A percentile compares a stretch with the other conserved stretches of the same genome.
Evolutionary conservation across 2,329 filamentous ascomycete species (phyloP).

Genomic region (Penicillium sp.): DNA sequence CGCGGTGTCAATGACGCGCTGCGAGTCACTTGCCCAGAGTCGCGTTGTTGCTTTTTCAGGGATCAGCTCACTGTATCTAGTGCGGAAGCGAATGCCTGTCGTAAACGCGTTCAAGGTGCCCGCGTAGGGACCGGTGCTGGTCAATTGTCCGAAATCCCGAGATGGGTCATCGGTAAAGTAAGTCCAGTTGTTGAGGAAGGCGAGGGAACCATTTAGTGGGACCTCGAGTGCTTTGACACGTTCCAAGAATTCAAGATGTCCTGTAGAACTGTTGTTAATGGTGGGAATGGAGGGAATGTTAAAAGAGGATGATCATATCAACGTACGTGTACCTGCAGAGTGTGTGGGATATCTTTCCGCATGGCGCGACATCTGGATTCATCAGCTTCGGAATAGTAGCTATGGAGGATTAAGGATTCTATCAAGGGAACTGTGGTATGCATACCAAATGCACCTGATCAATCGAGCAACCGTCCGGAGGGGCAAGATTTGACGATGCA

Average conservation of each 20-base stretch:
- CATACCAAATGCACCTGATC: conserved; percentile 64
- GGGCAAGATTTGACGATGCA: conserved; percentile 40
- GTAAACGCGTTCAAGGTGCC: conserved; percentile 59
- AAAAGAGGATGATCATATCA: background rate
- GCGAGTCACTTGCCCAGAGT: conserved; percentile 61
- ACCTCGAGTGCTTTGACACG: conserved; percentile 49
- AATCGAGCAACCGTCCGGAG: conserved; percentile 55
- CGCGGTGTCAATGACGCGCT: conserved; percentile 61
- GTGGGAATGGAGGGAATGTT: background rate
- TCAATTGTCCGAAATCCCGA: conserved; percentile 57
- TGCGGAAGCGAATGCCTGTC: conserved; percentile 58
- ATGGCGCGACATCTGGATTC: conserved; percentile 58
- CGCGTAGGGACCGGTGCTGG: conserved; percentile 59
- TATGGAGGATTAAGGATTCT: background rate
- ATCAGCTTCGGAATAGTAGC: conserved; percentile 7
- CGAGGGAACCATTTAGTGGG: conserved; percentile 54
- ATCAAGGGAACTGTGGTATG: background rate
- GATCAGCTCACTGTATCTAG: conserved; percentile 57
- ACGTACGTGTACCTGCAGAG: conserved; percentile 55
- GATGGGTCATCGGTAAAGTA: conserved; percentile 56
- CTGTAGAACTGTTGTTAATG: conserved; percentile 23
- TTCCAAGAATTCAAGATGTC: conserved; percentile 54
- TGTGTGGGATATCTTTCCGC: conserved; percentile 61
- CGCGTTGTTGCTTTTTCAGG: conserved; percentile 36
- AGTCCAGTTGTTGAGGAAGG: conserved; percentile 59